Percentiles rank a stretch among this genome's conserved stretches.
phyloP scores from a whole-genome alignment of 495 filamentous ascomycete species.

The Talaromyces proteolyticus region DNA sequence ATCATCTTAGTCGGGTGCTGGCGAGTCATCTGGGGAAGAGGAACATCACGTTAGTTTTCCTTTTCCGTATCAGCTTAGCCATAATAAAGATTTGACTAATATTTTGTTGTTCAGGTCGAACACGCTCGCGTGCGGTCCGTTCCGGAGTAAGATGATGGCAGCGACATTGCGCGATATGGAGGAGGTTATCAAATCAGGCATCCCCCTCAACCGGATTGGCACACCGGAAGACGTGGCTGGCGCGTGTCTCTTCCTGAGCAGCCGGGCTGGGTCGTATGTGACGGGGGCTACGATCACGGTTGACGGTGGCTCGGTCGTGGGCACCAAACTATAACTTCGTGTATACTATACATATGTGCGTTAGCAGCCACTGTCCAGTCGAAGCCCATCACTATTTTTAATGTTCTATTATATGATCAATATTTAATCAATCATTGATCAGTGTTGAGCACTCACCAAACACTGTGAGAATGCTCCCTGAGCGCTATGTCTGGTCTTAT shows the following conservation, averaged over 20 bases:
- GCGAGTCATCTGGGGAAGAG: conserved; percentile 64
- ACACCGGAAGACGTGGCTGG: conserved; percentile 68
- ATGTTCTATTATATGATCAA: too few species aligned
- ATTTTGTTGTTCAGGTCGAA: conserved; percentile 36
- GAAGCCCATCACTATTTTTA: too few species aligned
- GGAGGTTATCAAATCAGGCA: conserved; percentile 54
- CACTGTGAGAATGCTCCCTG: too few species aligned
- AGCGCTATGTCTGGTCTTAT: too few species aligned
- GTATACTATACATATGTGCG: background rate
- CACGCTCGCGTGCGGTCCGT: conserved; percentile 72
- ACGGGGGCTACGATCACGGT: conserved; percentile 72
- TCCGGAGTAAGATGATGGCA: conserved; percentile 81
- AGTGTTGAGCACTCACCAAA: too few species aligned
- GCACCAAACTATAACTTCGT: conserved; percentile 44
- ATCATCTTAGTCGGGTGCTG: conserved; percentile 68
- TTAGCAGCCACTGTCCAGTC: background rate
- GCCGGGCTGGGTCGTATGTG: conserved; percentile 64
- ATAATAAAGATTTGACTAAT: background rate
- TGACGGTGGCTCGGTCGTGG: conserved; percentile 59
- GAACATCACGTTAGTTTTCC: conserved; percentile 53
- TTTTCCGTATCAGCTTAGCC: background rate
- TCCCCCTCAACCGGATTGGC: conserved; percentile 70
- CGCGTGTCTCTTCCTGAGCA: conserved; percentile 67
- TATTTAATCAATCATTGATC: too few species aligned
- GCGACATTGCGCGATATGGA: conserved; percentile 56